Percentiles rank a stretch among this genome's conserved stretches.
Evolutionary conservation across 495 filamentous ascomycete genomes (phyloP).

Genomic region (Saxispiralis lemnorum): DNA sequence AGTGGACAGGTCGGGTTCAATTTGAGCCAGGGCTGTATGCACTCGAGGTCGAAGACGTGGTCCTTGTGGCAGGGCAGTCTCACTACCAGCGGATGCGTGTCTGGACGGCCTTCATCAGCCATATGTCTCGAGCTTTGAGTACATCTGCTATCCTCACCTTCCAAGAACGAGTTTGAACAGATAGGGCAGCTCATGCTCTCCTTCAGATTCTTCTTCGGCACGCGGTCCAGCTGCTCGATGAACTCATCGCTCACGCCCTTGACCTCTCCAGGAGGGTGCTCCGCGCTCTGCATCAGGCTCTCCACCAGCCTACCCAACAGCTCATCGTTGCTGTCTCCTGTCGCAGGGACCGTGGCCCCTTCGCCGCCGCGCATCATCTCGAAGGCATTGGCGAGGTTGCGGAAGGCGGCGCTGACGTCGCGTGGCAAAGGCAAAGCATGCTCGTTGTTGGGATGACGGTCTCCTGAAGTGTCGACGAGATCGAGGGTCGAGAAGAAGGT

Average conservation of each 20-base stretch:
- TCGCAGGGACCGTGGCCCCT: background rate
- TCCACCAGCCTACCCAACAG: conserved; percentile 45
- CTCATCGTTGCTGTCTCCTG: conserved; percentile 24
- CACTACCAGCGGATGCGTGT: conserved; percentile 57
- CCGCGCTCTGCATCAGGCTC: conserved; percentile 42
- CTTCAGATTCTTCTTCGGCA: conserved; percentile 51
- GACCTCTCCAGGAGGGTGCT: conserved; percentile 47
- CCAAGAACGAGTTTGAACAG: conserved; percentile 65
- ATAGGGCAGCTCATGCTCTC: conserved; percentile 62
- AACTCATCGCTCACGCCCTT: conserved; percentile 65
- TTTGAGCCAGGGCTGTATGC: conserved; percentile 80
- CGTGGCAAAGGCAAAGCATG: conserved; percentile 55
- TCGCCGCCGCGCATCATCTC: conserved; percentile 23
- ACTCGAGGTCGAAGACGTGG: conserved; percentile 84
- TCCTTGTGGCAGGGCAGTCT: conserved; percentile 64
- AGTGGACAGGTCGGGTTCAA: conserved; percentile 79
- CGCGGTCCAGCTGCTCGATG: conserved; percentile 66
- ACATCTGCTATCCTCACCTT: conserved; percentile 31
- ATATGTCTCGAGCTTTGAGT: no score
- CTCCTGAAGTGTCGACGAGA: conserved; percentile 36
- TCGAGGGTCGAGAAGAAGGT: conserved; percentile 72
- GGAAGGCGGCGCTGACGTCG: conserved; percentile 48
- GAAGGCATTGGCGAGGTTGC: conserved; percentile 42
- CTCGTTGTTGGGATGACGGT: conserved; percentile 33
- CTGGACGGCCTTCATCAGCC: background rate